These are phyloP conservation scores for Metahyphopichia silvanorum DNA, from an alignment of 805 yeast species.

Conservation along the genomic window DNA sequence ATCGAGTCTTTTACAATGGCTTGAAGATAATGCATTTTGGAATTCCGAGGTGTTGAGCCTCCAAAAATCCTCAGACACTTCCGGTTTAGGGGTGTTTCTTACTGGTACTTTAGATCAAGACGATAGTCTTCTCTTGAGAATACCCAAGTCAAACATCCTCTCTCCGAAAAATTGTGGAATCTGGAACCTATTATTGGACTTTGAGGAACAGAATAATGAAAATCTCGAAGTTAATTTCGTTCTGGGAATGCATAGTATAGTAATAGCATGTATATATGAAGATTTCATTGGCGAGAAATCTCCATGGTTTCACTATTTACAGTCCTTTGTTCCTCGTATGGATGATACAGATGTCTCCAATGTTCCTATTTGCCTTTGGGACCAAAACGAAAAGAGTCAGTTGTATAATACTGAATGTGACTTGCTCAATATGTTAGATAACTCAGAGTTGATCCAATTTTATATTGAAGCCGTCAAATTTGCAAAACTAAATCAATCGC, in stretches of 20 bases:
- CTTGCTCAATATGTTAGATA: conserved; percentile 55
- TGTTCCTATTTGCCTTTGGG: conserved; percentile 68
- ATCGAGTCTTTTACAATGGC: conserved; percentile 45
- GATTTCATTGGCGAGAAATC: conserved; percentile 51
- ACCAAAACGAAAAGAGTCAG: conserved; percentile 39
- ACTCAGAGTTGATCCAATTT: conserved; percentile 37
- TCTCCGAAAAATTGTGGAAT: conserved; percentile 59
- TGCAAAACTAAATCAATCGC: conserved; percentile 26
- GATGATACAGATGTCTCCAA: conserved; percentile 27
- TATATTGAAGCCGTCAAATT: conserved; percentile 40
- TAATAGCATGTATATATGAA: conserved; percentile 73
- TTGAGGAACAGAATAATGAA: conserved; percentile 23
- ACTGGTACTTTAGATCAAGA: conserved; percentile 12
- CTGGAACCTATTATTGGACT: conserved; percentile 64
- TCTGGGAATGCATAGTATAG: conserved; percentile 61
- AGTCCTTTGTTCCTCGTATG: conserved; percentile 42
- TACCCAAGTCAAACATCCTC: conserved; percentile 60
- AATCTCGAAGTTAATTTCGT: conserved; percentile 32
- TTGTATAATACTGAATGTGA: conserved; percentile 63
- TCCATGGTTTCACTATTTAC: conserved; percentile 78
- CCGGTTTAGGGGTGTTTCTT: conserved; percentile 78
- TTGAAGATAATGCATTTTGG: conserved; percentile 56
- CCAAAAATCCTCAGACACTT: conserved; percentile 20
- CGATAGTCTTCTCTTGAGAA: conserved; percentile 44
- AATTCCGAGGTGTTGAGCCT: conserved; percentile 31